Evolutionary conservation across 257 asterid species (phyloP).

Genomic region (Fraxinus americana): DNA sequence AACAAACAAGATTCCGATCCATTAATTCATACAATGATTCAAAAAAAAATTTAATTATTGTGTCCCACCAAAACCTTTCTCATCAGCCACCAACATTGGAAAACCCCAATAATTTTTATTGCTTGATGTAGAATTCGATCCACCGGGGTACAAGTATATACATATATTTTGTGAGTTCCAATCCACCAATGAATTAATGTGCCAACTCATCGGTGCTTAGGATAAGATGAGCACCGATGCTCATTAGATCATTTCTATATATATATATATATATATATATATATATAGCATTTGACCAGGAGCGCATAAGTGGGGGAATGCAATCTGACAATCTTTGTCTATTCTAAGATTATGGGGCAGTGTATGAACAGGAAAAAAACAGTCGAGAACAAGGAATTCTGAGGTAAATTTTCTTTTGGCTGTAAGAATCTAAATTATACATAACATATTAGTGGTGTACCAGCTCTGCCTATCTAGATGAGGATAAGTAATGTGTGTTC

Average conservation of each 20-base stretch:
- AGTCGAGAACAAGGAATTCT: neutral
- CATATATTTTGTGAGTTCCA: too few species aligned
- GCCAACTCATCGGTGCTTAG: too few species aligned
- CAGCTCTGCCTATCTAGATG: neutral
- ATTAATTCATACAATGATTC: too few species aligned
- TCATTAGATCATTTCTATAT: too few species aligned
- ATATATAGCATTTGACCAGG: neutral
- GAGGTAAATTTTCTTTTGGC: neutral
- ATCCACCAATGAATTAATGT: too few species aligned
- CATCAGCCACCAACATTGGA: neutral
- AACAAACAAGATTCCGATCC: neutral
- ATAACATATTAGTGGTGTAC: neutral
- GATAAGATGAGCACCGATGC: too few species aligned
- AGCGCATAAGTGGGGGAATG: neutral
- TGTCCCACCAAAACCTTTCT: neutral
- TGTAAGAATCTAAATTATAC: neutral
- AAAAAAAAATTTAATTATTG: neutral
- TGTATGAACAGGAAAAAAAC: too few species aligned
- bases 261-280: too few species aligned
- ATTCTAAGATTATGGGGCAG: too few species aligned
- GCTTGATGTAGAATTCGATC: constrained; percentile 8
- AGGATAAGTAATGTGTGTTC: neutral
- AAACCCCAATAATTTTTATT: constrained; percentile 10
- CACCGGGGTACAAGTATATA: neutral
- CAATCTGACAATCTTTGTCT: neutral